Conservation (phyloP, 2,329 filamentous ascomycete species). For the Ascochyta clinopodiicola region DNA sequence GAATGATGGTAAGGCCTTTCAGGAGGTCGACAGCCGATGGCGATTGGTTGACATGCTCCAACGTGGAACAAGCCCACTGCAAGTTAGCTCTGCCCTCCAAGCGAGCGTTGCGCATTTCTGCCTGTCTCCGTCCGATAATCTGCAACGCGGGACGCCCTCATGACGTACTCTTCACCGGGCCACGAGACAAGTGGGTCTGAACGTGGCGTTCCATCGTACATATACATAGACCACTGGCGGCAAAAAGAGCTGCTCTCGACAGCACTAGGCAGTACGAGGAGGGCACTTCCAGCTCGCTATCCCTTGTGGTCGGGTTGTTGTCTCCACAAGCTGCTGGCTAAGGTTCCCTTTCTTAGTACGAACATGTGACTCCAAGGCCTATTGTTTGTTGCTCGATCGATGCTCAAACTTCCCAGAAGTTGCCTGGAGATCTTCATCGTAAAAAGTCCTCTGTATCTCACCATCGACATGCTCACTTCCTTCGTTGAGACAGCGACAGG, state of each 20-base stretch:
- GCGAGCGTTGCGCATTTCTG: constrained; percentile 32
- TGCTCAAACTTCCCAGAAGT: not conserved
- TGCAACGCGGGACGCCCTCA: constrained; percentile 42
- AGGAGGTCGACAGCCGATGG: constrained; percentile 15
- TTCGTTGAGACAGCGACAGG: constrained; percentile 1
- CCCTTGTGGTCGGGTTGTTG: constrained; percentile 21
- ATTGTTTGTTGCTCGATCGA: not conserved
- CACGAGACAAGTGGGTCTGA: constrained; percentile 48
- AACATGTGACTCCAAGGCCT: not conserved
- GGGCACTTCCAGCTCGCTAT: constrained; percentile 22
- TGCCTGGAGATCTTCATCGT: not conserved
- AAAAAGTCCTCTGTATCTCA: not conserved
- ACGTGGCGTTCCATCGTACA: constrained; percentile 43
- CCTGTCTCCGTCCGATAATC: constrained; percentile 43
- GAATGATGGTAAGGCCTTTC: constrained; percentile 18
- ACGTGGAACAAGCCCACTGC: constrained; percentile 26
- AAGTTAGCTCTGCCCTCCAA: constrained; percentile 13
- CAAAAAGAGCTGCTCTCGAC: constrained; percentile 23
- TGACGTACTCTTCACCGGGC: constrained; percentile 44
- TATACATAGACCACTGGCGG: constrained; percentile 23
- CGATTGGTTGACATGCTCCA: constrained; percentile 24
- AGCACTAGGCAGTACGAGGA: constrained; percentile 16
- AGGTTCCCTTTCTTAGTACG: constrained; percentile 15
- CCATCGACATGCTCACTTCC: constrained; percentile 1
- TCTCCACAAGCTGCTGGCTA: constrained; percentile 20